phyloP scores from a whole-genome alignment of 2,329 filamentous ascomycete genomes.

The Fusarium zealandicum region DNA sequence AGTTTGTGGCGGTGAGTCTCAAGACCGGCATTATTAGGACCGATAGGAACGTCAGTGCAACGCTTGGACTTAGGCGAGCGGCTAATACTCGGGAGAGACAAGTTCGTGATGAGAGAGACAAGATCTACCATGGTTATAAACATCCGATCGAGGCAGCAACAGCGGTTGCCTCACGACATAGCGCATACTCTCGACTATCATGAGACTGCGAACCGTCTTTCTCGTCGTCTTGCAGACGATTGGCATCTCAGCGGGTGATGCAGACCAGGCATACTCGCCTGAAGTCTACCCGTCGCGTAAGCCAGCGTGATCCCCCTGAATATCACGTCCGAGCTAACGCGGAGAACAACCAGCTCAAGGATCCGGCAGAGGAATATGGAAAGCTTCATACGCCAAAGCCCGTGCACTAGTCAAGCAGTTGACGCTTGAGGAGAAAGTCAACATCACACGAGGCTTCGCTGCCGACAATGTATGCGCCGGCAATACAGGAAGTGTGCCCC shows the following conservation, averaged over 20 bases:
- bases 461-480: conserved; percentile 59
- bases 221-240: conserved; percentile 13
- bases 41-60: no score
- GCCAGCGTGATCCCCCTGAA: conserved; percentile 10
- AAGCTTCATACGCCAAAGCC: conserved; percentile 65
- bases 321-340: conserved; percentile 6
- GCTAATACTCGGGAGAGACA: no score
- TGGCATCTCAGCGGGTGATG: background rate
- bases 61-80: no score
- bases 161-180: no score
- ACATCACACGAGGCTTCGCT: conserved; percentile 60
- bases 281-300: conserved; percentile 28
- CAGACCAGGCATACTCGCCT: background rate
- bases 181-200: background rate
- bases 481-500: conserved; percentile 55
- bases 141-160: no score
- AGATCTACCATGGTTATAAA: no score
- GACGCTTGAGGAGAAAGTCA: conserved; percentile 71
- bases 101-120: no score
- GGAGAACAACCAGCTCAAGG: conserved; percentile 13
- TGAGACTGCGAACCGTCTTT: conserved; percentile 13
- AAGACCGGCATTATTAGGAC: no score
- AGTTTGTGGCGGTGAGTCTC: no score
- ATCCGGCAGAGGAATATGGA: conserved; percentile 54
- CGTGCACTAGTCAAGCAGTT: conserved; percentile 64